Base-by-base conservation (phyloP, 2,329 filamentous ascomycete species). In the Aquanectria penicillioides region DNA sequence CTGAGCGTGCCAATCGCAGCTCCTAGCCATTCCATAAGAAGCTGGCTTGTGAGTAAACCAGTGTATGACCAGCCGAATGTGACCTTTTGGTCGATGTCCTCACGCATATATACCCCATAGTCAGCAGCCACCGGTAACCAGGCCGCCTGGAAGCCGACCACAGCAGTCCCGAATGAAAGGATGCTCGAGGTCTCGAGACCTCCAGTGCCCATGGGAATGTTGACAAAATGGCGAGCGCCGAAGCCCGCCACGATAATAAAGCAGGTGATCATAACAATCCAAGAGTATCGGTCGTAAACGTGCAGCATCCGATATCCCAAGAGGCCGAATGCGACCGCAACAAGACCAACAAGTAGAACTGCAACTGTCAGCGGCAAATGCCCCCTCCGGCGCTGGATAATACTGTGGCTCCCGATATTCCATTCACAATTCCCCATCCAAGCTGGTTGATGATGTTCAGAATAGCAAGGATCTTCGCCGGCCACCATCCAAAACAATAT, bases 391-490 rank as follows among this genome's bases (percentile, higher is more conserved):
- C 41, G 5, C 33, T 46, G 28, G 31, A 46, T 5, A 46, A 13
- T 13, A 46, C 23, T 17, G 20, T 46, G 15, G 41, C 26, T 2
- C 41, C 41, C 2, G 41, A 33, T 20, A 46, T 17, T 18, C 23
- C 41, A 20, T 46, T 46, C 10, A 46, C 41, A 23, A 46, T 46
- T 7, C 26, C 41, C 41, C 41, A 46, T 8, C 41, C 41, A 46
- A 46, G 31, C 18, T 46, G 41, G 2, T 17, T 46, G 26, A 46
- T 31, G 28, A 46, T 46, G 28, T 46, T 46, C 7, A 46, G 18
- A 2, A 46, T 15, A 5, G 25, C 41, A 17, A 46, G 12, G 1
- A 13, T 20, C 25, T 46, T 46, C 7, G 26, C 18, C 2, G 41
- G 41, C 41, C 41, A 46, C 41, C 41, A 46, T 1, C 41, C 41